Conservation (phyloP, 371 early-diverging fungal species). For the Chytridiales sp. region DNA sequence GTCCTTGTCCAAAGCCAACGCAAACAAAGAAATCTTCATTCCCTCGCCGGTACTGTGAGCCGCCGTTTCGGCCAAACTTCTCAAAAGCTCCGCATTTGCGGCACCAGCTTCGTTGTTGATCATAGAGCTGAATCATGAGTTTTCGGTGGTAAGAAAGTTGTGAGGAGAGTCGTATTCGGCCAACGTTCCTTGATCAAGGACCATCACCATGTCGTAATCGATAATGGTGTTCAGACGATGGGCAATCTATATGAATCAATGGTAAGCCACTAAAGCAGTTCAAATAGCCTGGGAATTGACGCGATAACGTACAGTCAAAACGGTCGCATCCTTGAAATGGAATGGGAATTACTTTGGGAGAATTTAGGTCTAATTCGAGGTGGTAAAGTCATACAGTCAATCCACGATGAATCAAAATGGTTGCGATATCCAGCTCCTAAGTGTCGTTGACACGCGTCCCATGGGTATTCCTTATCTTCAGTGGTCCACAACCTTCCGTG, state of each 20-base stretch:
- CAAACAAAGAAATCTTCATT: too few species aligned
- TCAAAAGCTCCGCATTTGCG: slow-evolving; percentile 28
- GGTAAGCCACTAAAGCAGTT: too few species aligned
- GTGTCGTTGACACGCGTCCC: too few species aligned
- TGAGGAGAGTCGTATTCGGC: slow-evolving; percentile 79
- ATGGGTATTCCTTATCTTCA: too few species aligned
- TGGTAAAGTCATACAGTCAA: too few species aligned
- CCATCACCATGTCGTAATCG: slow-evolving; percentile 74
- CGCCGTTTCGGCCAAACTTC: slow-evolving; percentile 7
- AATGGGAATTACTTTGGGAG: too few species aligned
- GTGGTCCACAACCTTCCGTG: too few species aligned
- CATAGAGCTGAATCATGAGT: slow-evolving; percentile 69
- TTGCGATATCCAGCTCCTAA: too few species aligned
- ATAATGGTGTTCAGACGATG: slow-evolving; percentile 77
- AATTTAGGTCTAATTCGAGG: too few species aligned
- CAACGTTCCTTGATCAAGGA: slow-evolving; percentile 73
- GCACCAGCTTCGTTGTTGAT: slow-evolving; percentile 72
- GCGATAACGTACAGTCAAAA: slow-evolving; percentile 53
- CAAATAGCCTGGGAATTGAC: too few species aligned
- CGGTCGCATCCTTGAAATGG: slow-evolving; percentile 58
- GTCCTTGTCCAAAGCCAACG: too few species aligned
- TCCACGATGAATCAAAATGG: too few species aligned
- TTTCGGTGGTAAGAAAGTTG: slow-evolving; percentile 58
- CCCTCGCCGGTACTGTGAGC: slow-evolving; percentile 17
- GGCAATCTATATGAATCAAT: slow-evolving; percentile 16